Conservation (phyloP, 192 early-diverging fungal species). For the Backusella liffmaniae region DNA sequence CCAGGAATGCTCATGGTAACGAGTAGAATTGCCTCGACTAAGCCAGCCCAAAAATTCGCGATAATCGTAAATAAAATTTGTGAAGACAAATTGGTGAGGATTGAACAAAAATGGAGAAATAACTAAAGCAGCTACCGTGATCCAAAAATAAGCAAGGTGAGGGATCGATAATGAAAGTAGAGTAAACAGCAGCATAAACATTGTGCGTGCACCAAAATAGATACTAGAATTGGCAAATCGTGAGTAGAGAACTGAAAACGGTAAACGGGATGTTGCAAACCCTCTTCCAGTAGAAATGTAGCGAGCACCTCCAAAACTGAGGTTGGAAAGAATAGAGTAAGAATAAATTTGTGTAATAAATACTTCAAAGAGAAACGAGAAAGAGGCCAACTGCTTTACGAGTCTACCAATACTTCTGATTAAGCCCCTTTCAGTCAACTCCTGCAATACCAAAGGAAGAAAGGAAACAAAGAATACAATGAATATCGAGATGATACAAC, state of each 20-base stretch:
- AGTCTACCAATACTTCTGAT: constrained; percentile 52
- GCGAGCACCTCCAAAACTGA: constrained; percentile 68
- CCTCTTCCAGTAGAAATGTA: constrained; percentile 74
- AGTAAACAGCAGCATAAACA: constrained; percentile 62
- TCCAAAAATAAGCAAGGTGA: constrained; percentile 69
- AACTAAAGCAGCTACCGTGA: constrained; percentile 59
- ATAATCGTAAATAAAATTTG: constrained; percentile 68
- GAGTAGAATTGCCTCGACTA: constrained; percentile 54
- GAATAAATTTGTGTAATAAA: constrained; percentile 71
- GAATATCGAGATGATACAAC: constrained; percentile 65
- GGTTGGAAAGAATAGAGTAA: constrained; percentile 63
- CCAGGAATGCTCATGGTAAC: constrained; percentile 61
- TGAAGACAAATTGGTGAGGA: constrained; percentile 69
- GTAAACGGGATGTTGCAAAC: constrained; percentile 64
- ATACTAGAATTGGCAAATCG: constrained; percentile 65
- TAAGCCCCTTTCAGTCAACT: constrained; percentile 70
- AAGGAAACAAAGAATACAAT: constrained; percentile 70
- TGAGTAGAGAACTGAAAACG: constrained; percentile 63
- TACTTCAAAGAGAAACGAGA: constrained; percentile 70
- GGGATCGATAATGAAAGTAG: constrained; percentile 55
- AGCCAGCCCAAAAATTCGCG: constrained; percentile 66
- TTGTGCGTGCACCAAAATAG: constrained; percentile 62
- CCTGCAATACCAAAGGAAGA: constrained; percentile 67
- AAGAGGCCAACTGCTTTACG: constrained; percentile 63
- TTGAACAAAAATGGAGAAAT: constrained; percentile 75